phyloP scores from a whole-genome alignment of 1,284 basidiomycete genomes.

The Austropuccinia psidii region DNA sequence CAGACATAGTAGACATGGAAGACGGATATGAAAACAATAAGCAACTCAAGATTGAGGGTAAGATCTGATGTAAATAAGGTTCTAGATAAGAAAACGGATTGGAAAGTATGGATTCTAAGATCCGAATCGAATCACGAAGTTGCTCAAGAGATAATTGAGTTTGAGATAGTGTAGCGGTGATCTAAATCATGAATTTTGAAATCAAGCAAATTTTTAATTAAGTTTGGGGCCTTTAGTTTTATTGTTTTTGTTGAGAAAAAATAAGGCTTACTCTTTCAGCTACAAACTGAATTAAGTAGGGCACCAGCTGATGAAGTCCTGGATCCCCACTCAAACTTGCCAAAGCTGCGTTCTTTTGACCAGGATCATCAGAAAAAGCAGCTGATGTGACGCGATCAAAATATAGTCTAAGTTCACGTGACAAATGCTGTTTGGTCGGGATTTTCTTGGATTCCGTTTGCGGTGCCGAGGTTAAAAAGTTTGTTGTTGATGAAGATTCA shows the following conservation, averaged over 20 bases:
- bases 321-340: conserved; percentile 82
- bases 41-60: conserved; percentile 83
- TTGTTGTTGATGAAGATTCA: not conserved
- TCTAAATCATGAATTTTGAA: conserved; percentile 47
- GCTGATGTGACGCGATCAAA: conserved; percentile 84
- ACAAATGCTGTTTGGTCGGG: conserved; percentile 71
- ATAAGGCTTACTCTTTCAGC: conserved; percentile 63
- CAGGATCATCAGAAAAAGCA: conserved; percentile 58
- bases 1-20: conserved; percentile 42
- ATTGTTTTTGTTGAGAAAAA: too few species aligned
- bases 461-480: too few species aligned
- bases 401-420: conserved; percentile 89
- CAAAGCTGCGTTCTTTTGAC: conserved; percentile 67
- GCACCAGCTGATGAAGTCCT: conserved; percentile 84
- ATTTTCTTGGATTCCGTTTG: conserved; percentile 38
- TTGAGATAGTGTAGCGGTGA: conserved; percentile 39
- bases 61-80: conserved; percentile 78
- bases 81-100: conserved; percentile 21
- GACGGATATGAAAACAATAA: conserved; percentile 54
- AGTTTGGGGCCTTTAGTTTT: conserved; percentile 78
- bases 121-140: not conserved
- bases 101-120: conserved; percentile 6
- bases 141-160: conserved; percentile 12
- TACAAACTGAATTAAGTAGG: conserved; percentile 91
- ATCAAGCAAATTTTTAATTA: conserved; percentile 93